Conservation (phyloP, 352 stramenopile genomes). For the Globisporangium perplexum region DNA sequence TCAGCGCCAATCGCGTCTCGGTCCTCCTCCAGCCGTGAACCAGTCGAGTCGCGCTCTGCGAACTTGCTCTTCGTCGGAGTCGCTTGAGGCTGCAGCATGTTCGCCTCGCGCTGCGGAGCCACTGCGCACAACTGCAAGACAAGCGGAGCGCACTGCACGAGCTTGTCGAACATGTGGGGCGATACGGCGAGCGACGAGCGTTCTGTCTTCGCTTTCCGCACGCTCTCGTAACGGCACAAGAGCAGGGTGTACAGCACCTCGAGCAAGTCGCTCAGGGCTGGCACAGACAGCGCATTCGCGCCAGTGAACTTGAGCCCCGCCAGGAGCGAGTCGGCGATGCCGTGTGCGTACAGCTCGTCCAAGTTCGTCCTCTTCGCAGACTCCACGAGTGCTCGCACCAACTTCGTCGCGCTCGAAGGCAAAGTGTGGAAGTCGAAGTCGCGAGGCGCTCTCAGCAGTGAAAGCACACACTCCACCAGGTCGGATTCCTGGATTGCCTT, state of each 20-base stretch:
- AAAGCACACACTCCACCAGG: slow-evolving; percentile 20
- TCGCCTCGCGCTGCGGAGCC: not conserved
- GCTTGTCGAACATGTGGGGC: slow-evolving; percentile 22
- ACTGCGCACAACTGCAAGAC: slow-evolving; percentile 32
- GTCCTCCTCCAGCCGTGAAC: not conserved
- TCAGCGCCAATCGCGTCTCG: not conserved
- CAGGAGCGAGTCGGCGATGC: slow-evolving; percentile 21
- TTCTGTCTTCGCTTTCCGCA: slow-evolving; percentile 13
- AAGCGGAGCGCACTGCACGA: slow-evolving; percentile 22
- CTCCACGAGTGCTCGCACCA: slow-evolving; percentile 32
- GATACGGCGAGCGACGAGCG: not conserved
- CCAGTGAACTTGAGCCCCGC: slow-evolving; percentile 20
- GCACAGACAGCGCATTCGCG: slow-evolving; percentile 1
- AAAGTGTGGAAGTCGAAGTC: slow-evolving; percentile 21
- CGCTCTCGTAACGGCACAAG: slow-evolving; percentile 24
- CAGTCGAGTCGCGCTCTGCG: not conserved
- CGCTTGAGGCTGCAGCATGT: slow-evolving; percentile 14
- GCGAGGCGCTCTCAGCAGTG: slow-evolving; percentile 25
- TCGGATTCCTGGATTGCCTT: slow-evolving; percentile 12
- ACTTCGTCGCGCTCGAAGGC: slow-evolving; percentile 23
- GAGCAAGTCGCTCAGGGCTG: slow-evolving; percentile 23
- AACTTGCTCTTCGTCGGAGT: not conserved
- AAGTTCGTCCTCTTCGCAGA: slow-evolving; percentile 2
- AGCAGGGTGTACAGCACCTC: slow-evolving; percentile 31
- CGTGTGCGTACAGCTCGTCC: slow-evolving; percentile 26